Evolutionary conservation across 176 grass and related monocot genomes (phyloP).

Genomic region (Areca catechu): DNA sequence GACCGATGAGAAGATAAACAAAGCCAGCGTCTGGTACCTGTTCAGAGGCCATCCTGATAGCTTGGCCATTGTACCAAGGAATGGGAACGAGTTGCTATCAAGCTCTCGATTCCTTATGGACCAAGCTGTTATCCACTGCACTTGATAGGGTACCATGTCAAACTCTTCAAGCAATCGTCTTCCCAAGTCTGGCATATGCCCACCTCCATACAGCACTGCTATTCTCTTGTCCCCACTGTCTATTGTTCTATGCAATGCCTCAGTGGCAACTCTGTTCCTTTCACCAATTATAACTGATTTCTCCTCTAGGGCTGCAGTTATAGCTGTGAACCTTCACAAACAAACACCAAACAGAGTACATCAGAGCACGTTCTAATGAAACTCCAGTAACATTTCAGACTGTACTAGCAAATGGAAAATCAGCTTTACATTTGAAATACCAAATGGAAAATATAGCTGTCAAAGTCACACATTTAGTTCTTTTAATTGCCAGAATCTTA

Average conservation of each 20-base stretch:
- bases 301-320: slow-evolving; percentile 45
- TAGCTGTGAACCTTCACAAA: slow-evolving; percentile 40
- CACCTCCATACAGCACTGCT: slow-evolving; percentile 82
- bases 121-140: slow-evolving; percentile 90
- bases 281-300: slow-evolving; percentile 89
- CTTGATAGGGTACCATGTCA: slow-evolving; percentile 50
- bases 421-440: too few species aligned
- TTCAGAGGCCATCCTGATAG: slow-evolving; percentile 61
- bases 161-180: slow-evolving; percentile 64
- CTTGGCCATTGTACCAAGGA: slow-evolving; percentile 50
- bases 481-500: too few species aligned
- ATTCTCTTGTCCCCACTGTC: slow-evolving; percentile 53
- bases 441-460: too few species aligned
- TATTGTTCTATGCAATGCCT: slow-evolving; percentile 64
- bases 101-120: slow-evolving; percentile 62
- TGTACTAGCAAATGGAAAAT: too few species aligned
- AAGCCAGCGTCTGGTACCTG: slow-evolving; percentile 68
- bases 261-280: slow-evolving; percentile 72
- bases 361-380: neutral
- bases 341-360: neutral
- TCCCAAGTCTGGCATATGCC: slow-evolving; percentile 90
- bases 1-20: slow-evolving; percentile 64
- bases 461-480: too few species aligned
- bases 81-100: slow-evolving; percentile 43
- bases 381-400: too few species aligned